Evolutionary conservation across 768 basidiomycete genomes (phyloP), one percentile per base, ranked within the genome.

Genomic region (Amanita thiersii): DNA sequence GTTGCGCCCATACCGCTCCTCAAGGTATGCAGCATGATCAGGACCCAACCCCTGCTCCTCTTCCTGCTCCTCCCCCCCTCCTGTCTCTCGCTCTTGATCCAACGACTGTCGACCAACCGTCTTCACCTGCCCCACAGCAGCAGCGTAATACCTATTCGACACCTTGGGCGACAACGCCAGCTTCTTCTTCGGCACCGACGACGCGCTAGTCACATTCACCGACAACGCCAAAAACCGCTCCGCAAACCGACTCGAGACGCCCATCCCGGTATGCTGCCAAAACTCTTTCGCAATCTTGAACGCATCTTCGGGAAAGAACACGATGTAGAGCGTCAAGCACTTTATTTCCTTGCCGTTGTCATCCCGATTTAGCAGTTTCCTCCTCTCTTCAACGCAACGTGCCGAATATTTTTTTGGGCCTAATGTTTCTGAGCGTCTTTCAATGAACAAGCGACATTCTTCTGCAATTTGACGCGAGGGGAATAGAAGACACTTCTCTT

Each of bases 1-100:
- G 55, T 94, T 97, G 4, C 94, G 77, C 0, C 91, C 94, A 50
- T 96, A 98, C 10, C 93, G 80, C 60, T 97, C 92, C 59, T 98
- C 94, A 18, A 98, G 69, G 59, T 93, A 97, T 4, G 70, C 68
- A 1, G 65, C 60, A 39, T 86, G 77, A 50, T 90, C 90, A 14
- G 64, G 56, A 37, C 68, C 71, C 37, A 87, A 59, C 7, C 61
- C 58, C 25, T 89, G 85, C 3, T 47, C 45, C 12, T 36, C 39
- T 33, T 37, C 25, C 8, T 39, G 37, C 11, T 36, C 12, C 15
- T 46, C 40, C 5, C 39, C 46, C 28, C 35, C 12, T 9, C 32
- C 45, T 28, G 45, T 23, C 17, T 49, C 35, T 7, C 17, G 30
- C 6, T 20, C 24, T 8, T 50, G 45, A 20, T 48, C 43, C 3